Evolutionary conservation across 805 yeast genomes (phyloP), one percentile per base, ranked within the genome.

Genomic region (Grigorovia yakushimaensis): DNA sequence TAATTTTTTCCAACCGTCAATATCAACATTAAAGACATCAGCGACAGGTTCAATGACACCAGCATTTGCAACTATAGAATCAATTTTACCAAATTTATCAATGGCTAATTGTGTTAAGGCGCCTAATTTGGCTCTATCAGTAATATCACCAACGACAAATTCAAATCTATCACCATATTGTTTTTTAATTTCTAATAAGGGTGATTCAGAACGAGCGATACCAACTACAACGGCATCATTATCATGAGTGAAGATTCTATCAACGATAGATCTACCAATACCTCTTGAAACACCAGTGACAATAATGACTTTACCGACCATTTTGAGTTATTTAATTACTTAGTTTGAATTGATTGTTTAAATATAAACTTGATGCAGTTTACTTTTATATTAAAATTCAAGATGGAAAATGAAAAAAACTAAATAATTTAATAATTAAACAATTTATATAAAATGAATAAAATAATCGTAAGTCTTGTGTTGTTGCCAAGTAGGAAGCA

Each of bases 31-130:
- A n/a, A 52, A 51, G 30, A 85, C 77, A 18, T 51, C 55, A 37
- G 74, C 70, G 4, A 91, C 95, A 0, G 96, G 96, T 20, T 81
- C 89, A 50, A 91, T 68, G 0, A 82, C 79, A 11, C 95, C 95
- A 2, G 95, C 95, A 62, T 87, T 86, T 33, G 87, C 82, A 39
- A 87, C 72, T 18, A 85, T 61, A 0, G 85, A 74, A 59, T 85
- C 80, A 40, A 88, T 66, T 24, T 64, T 64, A 2, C 88, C 88
- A 58, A 76, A 81, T 45, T 67, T 69, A 6, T 59, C 53, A 8
- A 78, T 57, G 1, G 88, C 79, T 22, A 65, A 47, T 0, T 66
- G 60, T 17, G 84, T 68, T 1, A 80, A 71, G 5, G 60, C 51
- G 2, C 59, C 51, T 19, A 60, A 35, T 2, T 43, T 49, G 1